Percentiles rank a stretch among this genome's conserved stretches.
These are phyloP conservation scores for Neocallimastix lanati DNA, from an alignment of 192 early-diverging fungal species.

Conservation along the genomic window DNA sequence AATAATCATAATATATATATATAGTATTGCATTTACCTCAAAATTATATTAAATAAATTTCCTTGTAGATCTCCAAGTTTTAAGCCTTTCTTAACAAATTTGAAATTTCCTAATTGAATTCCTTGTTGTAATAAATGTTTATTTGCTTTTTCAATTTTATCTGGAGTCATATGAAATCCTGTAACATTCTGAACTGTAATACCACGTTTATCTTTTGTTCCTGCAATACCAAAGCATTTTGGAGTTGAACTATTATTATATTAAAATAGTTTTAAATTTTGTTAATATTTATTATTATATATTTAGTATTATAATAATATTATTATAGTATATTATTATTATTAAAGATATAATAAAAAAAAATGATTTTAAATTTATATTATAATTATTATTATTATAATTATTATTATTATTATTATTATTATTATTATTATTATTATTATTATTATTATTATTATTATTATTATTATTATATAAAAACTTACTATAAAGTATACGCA, in stretches of 20 bases:
- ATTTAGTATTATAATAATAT: no score
- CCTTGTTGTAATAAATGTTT: constrained; percentile 12
- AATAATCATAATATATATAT: no score
- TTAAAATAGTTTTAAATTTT: no score
- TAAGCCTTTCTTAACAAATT: constrained; percentile 37
- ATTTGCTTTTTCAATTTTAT: constrained; percentile 33
- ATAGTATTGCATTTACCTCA: constrained; percentile 26
- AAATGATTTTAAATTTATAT: no score
- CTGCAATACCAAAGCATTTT: constrained; percentile 62
- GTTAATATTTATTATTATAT: no score
- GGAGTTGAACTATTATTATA: not conserved
- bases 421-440: no score
- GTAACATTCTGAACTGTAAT: constrained; percentile 74
- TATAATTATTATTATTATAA: no score
- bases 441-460: no score
- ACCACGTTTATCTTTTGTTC: constrained; percentile 86
- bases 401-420: no score
- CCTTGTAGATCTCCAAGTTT: constrained; percentile 71
- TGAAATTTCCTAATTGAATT: constrained; percentile 57
- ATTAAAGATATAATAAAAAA: constrained; percentile 6
- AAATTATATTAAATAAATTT: constrained; percentile 74
- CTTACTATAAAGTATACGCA: constrained; percentile 22
- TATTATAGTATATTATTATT: no score
- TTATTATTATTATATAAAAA: no score
- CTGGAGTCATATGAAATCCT: constrained; percentile 33